Percentiles rank a stretch among this genome's conserved stretches.
phyloP scores from a whole-genome alignment of 2,329 filamentous ascomycete genomes.

The Pestalotiopsis sp. region DNA sequence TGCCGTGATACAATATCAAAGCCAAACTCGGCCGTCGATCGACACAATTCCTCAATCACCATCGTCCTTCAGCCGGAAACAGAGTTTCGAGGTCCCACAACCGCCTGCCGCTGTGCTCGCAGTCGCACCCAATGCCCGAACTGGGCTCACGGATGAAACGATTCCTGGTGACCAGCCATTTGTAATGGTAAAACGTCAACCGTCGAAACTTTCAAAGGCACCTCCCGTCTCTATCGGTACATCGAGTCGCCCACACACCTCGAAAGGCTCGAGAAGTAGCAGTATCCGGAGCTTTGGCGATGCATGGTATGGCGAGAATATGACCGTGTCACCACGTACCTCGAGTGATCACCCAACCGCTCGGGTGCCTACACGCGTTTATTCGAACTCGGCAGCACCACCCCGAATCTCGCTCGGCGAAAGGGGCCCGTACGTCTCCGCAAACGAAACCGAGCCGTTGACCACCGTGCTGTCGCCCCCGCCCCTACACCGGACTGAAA shows the following conservation, averaged over 20 bases:
- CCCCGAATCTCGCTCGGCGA: constrained; percentile 49
- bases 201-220: constrained; percentile 55
- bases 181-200: constrained; percentile 52
- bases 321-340: constrained; percentile 34
- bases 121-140: constrained; percentile 62
- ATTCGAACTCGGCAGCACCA: constrained; percentile 45
- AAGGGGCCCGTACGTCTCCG: constrained; percentile 8
- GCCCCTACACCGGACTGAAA: constrained; percentile 45
- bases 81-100: constrained; percentile 44
- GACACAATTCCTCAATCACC: constrained; percentile 31
- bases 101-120: constrained; percentile 56
- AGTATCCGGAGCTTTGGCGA: constrained; percentile 44
- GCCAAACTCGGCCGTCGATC: constrained; percentile 30
- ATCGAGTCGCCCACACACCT: constrained; percentile 37
- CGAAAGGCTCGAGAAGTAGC: constrained; percentile 40
- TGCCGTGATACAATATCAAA: constrained; percentile 54
- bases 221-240: constrained; percentile 23
- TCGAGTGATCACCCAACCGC: constrained; percentile 31
- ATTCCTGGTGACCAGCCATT: constrained; percentile 64
- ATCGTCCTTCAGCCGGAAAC: constrained; percentile 35
- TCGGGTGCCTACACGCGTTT: constrained; percentile 40
- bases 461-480: constrained; percentile 49
- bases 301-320: constrained; percentile 38
- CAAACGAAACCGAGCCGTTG: constrained; percentile 33
- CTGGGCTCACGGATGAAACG: constrained; percentile 62